Evolutionary conservation across 2,329 filamentous ascomycete genomes (phyloP).

Genomic region (Alternaria angustiovoidea): DNA sequence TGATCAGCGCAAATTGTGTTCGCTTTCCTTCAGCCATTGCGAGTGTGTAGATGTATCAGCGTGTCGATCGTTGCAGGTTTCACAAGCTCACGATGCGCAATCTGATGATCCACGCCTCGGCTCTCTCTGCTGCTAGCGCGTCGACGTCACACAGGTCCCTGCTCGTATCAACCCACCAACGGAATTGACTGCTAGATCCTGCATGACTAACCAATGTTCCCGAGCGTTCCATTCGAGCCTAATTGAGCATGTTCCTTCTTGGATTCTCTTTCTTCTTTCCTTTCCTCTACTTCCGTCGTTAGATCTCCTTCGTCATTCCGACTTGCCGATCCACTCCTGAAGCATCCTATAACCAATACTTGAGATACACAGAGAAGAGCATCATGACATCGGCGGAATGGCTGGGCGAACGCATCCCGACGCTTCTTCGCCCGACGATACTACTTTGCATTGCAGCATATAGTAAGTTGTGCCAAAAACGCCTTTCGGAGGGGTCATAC

Average conservation of each 20-base stretch:
- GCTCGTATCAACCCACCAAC: not conserved
- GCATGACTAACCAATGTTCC: not conserved
- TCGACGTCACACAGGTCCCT: slow-evolving; percentile 8
- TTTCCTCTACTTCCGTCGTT: not conserved
- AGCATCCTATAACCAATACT: not conserved
- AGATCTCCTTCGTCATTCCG: not conserved
- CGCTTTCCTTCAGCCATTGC: slow-evolving; percentile 25
- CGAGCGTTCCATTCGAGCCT: not conserved
- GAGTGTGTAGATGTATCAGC: not conserved
- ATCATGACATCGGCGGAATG: slow-evolving; percentile 24
- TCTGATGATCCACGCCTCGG: slow-evolving; percentile 1
- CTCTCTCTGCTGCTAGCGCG: slow-evolving; percentile 4
- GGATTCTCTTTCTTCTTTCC: not conserved
- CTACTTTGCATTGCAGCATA: slow-evolving; percentile 38
- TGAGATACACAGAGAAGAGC: not conserved
- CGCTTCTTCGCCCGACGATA: slow-evolving; percentile 39
- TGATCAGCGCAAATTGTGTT: slow-evolving; percentile 47
- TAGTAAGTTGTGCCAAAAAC: slow-evolving; percentile 25
- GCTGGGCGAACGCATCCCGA: slow-evolving; percentile 31
- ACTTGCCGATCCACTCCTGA: not conserved
- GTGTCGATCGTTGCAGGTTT: not conserved
- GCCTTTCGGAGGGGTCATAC: not conserved
- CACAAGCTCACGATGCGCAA: not conserved
- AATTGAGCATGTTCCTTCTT: not conserved
- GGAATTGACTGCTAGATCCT: not conserved